These are phyloP conservation scores for Neurospora tetrasperma DNA, from an alignment of 495 filamentous ascomycete species.

Conservation along the genomic window DNA sequence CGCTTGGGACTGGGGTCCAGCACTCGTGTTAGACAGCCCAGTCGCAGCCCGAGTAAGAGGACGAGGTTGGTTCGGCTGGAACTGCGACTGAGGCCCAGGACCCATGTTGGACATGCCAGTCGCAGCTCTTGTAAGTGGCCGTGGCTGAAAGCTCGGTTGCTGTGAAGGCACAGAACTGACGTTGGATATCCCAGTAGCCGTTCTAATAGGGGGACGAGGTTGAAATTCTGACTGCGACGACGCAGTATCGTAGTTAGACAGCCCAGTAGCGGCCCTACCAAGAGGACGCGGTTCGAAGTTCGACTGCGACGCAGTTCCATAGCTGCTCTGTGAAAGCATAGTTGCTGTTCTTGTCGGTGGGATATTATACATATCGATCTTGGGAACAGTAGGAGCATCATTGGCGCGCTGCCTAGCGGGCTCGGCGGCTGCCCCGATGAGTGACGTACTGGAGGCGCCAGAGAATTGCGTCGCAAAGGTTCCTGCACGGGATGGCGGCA, in stretches of 20 bases:
- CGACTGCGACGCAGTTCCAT: constrained; percentile 34
- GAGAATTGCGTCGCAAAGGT: constrained; percentile 35
- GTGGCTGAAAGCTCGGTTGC: background rate
- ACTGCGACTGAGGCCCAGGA: constrained; percentile 17
- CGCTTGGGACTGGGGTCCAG: background rate
- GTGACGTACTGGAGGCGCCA: constrained; percentile 40
- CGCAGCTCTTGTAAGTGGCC: constrained; percentile 34
- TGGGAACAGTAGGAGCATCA: constrained; percentile 36
- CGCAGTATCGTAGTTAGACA: background rate
- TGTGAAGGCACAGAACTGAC: background rate
- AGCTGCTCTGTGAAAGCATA: constrained; percentile 28
- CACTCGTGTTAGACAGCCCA: background rate
- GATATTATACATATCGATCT: constrained; percentile 24
- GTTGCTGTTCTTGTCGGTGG: constrained; percentile 27
- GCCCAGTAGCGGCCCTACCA: background rate
- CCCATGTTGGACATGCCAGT: constrained; percentile 43
- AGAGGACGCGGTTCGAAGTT: background rate
- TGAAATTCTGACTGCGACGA: background rate
- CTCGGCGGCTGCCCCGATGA: constrained; percentile 46
- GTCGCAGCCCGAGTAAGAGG: background rate
- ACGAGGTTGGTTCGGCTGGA: background rate
- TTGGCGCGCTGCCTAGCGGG: constrained; percentile 44
- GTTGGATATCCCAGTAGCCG: background rate
- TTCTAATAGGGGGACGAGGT: background rate
- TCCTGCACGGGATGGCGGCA: constrained; percentile 23